These are phyloP conservation scores for Hondaea fermentalgiana DNA, from an alignment of 108 stramenopile genomes.

Conservation along the genomic window DNA sequence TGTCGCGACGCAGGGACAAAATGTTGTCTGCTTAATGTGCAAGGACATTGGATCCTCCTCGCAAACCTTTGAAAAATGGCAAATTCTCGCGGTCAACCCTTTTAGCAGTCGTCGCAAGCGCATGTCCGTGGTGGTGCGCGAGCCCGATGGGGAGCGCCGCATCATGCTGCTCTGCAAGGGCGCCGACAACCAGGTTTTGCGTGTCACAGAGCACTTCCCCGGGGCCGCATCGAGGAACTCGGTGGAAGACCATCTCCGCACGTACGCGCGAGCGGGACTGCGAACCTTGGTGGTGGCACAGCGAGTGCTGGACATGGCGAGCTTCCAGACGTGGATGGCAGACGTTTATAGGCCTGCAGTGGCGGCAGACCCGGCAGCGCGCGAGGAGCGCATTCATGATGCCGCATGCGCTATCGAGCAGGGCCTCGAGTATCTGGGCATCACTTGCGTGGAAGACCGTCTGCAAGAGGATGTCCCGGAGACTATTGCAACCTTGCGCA, in stretches of 20 bases:
- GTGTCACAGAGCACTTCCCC: not conserved
- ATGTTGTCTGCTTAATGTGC: not conserved
- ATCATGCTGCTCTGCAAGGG: slow-evolving; percentile 42
- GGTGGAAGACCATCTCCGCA: slow-evolving; percentile 23
- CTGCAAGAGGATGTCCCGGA: slow-evolving; percentile 87
- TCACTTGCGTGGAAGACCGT: slow-evolving; percentile 93
- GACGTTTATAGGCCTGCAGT: slow-evolving; percentile 37
- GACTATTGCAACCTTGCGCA: slow-evolving; percentile 75
- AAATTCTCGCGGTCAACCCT: not conserved
- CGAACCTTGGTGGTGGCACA: slow-evolving; percentile 85
- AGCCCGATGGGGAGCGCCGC: slow-evolving; percentile 12
- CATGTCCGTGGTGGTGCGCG: slow-evolving; percentile 42
- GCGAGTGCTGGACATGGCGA: slow-evolving; percentile 60
- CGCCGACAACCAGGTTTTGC: slow-evolving; percentile 45
- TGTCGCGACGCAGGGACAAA: not conserved
- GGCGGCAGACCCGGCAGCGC: slow-evolving; percentile 23
- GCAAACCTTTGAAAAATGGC: not conserved
- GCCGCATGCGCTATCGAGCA: slow-evolving; percentile 72
- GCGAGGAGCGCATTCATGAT: slow-evolving; percentile 54
- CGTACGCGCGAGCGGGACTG: slow-evolving; percentile 79
- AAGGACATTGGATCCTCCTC: not conserved
- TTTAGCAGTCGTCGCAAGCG: slow-evolving; percentile 35
- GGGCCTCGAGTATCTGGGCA: slow-evolving; percentile 76
- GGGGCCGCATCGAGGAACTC: not conserved
- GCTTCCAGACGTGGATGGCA: slow-evolving; percentile 59